Percentiles rank a stretch among this genome's conserved stretches.
Evolutionary conservation across 1,284 basidiomycete species (phyloP).

Genomic region (Hymenochaete sp.): DNA sequence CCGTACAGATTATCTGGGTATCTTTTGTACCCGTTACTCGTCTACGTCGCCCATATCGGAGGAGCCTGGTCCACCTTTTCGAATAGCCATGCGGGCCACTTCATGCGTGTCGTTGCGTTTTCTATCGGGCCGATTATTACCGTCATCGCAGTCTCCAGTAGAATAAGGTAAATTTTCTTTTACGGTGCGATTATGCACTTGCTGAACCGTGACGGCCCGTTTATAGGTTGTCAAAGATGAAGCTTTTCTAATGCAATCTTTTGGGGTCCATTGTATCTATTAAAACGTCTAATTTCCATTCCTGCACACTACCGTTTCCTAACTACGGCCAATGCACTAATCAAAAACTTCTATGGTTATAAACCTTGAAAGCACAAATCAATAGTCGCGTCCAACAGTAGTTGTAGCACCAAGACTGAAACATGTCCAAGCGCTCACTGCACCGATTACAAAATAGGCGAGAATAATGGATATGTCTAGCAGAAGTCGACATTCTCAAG

Average conservation of each 20-base stretch:
- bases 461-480: no score
- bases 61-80: slow-evolving; percentile 58
- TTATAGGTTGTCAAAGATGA: slow-evolving; percentile 43
- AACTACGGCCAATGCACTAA: no score
- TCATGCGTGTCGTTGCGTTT: slow-evolving; percentile 43
- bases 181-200: not conserved
- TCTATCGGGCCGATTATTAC: slow-evolving; percentile 42
- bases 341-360: no score
- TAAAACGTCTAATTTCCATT: not conserved
- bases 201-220: slow-evolving; percentile 5
- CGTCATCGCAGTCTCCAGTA: slow-evolving; percentile 32
- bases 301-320: not conserved
- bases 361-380: no score
- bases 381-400: no score
- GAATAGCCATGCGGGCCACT: slow-evolving; percentile 28
- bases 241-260: slow-evolving; percentile 29
- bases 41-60: slow-evolving; percentile 52
- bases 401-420: no score
- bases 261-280: not conserved
- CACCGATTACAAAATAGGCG: no score
- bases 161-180: slow-evolving; percentile 34
- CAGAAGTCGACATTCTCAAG: no score
- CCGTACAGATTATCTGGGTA: slow-evolving; percentile 54
- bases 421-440: no score
- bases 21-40: slow-evolving; percentile 43